phyloP scores from a whole-genome alignment of 768 basidiomycete species.

The Trametes cubensis region DNA sequence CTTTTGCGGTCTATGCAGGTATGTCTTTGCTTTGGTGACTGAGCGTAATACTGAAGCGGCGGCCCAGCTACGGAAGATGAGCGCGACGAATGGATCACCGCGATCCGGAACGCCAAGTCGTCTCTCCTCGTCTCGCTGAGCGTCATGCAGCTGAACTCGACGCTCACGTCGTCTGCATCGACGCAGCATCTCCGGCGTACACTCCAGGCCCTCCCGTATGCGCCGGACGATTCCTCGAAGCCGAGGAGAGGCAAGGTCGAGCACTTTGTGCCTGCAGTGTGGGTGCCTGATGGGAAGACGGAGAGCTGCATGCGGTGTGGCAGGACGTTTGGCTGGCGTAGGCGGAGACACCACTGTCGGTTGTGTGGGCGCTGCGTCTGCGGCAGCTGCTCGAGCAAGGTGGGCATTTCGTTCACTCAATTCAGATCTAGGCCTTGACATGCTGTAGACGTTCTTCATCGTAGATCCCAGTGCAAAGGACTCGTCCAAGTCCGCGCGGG shows the following conservation, averaged over 20 bases:
- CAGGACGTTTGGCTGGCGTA: slow-evolving; percentile 72
- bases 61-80: slow-evolving; percentile 54
- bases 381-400: slow-evolving; percentile 78
- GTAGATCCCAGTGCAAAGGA: slow-evolving; percentile 52
- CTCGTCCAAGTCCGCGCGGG: slow-evolving; percentile 65
- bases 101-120: slow-evolving; percentile 70
- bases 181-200: slow-evolving; percentile 75
- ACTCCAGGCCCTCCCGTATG: slow-evolving; percentile 73
- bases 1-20: slow-evolving; percentile 77
- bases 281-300: slow-evolving; percentile 89
- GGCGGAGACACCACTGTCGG: slow-evolving; percentile 84
- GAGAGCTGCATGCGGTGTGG: slow-evolving; percentile 85
- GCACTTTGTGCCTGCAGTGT: slow-evolving; percentile 88
- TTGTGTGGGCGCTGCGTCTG: slow-evolving; percentile 88
- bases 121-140: slow-evolving; percentile 72
- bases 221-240: slow-evolving; percentile 43
- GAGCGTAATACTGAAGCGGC: neutral
- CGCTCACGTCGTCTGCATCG: slow-evolving; percentile 75
- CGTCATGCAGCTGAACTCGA: slow-evolving; percentile 75
- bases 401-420: slow-evolving; percentile 38
- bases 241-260: slow-evolving; percentile 61
- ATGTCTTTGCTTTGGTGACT: slow-evolving; percentile 23
- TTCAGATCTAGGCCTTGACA: neutral
- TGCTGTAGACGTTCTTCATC: slow-evolving; percentile 86
- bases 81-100: slow-evolving; percentile 65